phyloP scores from a whole-genome alignment of 352 stramenopile genomes.

The Pythium myriotylum region DNA sequence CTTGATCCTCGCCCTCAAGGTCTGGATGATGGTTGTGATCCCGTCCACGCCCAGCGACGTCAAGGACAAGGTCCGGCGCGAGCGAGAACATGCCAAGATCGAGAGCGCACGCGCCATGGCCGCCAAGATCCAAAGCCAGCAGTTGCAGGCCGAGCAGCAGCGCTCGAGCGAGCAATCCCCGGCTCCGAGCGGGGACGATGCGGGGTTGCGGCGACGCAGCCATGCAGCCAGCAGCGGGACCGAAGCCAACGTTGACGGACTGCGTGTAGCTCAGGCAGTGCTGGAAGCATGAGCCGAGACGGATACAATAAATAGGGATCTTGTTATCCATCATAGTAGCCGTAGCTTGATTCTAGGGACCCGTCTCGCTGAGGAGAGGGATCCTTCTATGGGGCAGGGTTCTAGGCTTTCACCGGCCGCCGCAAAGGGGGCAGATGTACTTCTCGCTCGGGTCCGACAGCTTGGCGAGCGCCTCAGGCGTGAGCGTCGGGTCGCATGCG shows the following conservation, averaged over 20 bases:
- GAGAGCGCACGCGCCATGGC: conserved; percentile 73
- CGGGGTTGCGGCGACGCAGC: conserved; percentile 9
- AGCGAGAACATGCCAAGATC: conserved; percentile 68
- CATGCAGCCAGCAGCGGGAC: conserved; percentile 5
- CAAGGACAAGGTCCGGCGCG: conserved; percentile 43
- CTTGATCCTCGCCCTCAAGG: conserved; percentile 59
- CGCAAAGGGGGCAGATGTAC: conserved; percentile 85
- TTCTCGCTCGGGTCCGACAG: conserved; percentile 77
- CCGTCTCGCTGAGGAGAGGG: not conserved
- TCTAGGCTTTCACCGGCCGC: conserved; percentile 44
- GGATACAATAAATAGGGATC: conserved; percentile 18
- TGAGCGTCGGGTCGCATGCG: conserved; percentile 68
- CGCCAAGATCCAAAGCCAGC: conserved; percentile 32
- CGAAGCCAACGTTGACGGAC: not conserved
- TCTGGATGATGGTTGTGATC: conserved; percentile 64
- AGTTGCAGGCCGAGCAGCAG: conserved; percentile 8
- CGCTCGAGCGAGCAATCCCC: not conserved
- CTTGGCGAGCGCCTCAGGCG: conserved; percentile 62
- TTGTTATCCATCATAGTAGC: conserved; percentile 2
- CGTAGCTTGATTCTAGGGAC: not conserved
- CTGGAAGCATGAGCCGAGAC: conserved; percentile 5
- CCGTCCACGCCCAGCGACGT: conserved; percentile 60
- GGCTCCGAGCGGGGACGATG: not conserved
- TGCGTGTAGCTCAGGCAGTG: conserved; percentile 14
- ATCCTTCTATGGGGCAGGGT: conserved; percentile 7